Evolutionary conservation across 768 basidiomycete genomes (phyloP).

Genomic region (Stropharia rugosoannulata): DNA sequence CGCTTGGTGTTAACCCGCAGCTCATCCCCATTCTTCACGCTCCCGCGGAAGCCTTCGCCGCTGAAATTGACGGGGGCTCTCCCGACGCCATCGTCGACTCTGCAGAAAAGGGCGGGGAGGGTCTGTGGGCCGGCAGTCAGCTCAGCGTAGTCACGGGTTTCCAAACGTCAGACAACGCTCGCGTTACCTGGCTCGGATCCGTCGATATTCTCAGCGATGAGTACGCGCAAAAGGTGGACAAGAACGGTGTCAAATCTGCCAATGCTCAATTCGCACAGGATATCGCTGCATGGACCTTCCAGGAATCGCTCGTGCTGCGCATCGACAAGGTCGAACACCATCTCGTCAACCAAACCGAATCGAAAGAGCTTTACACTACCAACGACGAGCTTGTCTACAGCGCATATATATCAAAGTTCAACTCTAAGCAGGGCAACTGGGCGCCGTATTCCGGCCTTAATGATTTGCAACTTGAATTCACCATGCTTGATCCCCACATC

Average conservation of each 20-base stretch:
- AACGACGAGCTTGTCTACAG: constrained; percentile 84
- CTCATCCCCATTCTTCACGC: constrained; percentile 82
- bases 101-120: constrained; percentile 72
- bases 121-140: constrained; percentile 78
- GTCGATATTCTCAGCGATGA: constrained; percentile 79
- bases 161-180: constrained; percentile 77
- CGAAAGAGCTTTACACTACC: constrained; percentile 77
- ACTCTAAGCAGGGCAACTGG: constrained; percentile 60
- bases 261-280: constrained; percentile 77
- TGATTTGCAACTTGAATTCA: constrained; percentile 94
- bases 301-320: constrained; percentile 77
- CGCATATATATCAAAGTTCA: constrained; percentile 69
- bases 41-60: constrained; percentile 71
- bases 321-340: constrained; percentile 77
- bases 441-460: constrained; percentile 64
- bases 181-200: constrained; percentile 82
- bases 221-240: constrained; percentile 61
- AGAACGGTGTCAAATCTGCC: constrained; percentile 59
- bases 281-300: constrained; percentile 88
- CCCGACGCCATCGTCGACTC: constrained; percentile 70
- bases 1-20: constrained; percentile 71
- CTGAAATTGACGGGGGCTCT: constrained; percentile 63
- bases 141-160: constrained; percentile 84
- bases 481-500: constrained; percentile 97
- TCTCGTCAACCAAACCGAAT: constrained; percentile 56